phyloP scores from a whole-genome alignment of 1,284 basidiomycete genomes.

The Moesziomyces aphidis region DNA sequence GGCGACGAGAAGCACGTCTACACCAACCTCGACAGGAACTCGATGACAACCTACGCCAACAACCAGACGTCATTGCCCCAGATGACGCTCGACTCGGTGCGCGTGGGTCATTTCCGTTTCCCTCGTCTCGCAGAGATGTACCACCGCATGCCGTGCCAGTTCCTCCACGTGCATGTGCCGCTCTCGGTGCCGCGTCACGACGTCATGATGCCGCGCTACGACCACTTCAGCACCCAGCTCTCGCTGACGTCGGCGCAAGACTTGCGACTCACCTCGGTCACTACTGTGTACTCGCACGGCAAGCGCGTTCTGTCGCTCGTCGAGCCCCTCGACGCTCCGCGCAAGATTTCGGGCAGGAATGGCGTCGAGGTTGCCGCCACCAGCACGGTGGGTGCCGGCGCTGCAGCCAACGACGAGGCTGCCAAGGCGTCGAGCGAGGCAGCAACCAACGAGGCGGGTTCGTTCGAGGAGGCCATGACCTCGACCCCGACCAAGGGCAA shows the following conservation, averaged over 20 bases:
- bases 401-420: conserved; percentile 2
- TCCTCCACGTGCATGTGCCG: conserved; percentile 68
- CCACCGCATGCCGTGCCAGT: conserved; percentile 68
- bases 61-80: conserved; percentile 51
- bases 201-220: conserved; percentile 56
- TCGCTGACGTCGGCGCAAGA: conserved; percentile 61
- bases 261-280: conserved; percentile 61
- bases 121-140: conserved; percentile 66
- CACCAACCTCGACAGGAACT: conserved; percentile 58
- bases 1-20: conserved; percentile 65
- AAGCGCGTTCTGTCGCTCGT: conserved; percentile 65
- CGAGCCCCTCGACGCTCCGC: conserved; percentile 62
- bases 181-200: conserved; percentile 66
- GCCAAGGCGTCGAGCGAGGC: conserved; percentile 5
- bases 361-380: conserved; percentile 25
- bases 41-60: conserved; percentile 56
- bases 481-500: conserved; percentile 33
- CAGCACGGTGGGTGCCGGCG: conserved; percentile 13
- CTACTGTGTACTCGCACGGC: conserved; percentile 68
- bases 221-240: conserved; percentile 63
- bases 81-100: conserved; percentile 54
- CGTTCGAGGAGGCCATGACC: conserved; percentile 8
- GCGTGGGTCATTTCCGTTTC: conserved; percentile 62
- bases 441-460: conserved; percentile 7
- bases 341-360: conserved; percentile 55